Percentiles rank a stretch among this genome's conserved stretches.
Evolutionary conservation across 345 rosid genomes (phyloP).

Genomic region (Salix caprea): DNA sequence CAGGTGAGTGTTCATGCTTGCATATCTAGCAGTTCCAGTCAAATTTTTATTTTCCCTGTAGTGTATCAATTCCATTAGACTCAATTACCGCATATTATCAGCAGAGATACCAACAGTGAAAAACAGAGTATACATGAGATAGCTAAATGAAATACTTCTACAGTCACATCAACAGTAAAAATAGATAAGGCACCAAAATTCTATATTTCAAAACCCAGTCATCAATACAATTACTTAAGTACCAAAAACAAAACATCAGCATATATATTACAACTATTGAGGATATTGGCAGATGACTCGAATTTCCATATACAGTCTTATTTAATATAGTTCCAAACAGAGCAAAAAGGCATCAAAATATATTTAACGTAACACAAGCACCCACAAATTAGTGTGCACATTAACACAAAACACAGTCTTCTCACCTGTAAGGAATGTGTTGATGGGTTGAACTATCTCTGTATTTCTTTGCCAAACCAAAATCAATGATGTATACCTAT

Average conservation of each 20-base stretch:
- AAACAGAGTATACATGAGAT: not conserved
- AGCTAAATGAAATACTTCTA: not conserved
- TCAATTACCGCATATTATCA: not conserved
- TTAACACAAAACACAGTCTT: not conserved
- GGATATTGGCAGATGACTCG: not conserved
- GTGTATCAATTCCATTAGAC: not conserved
- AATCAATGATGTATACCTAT: slow-evolving; percentile 82
- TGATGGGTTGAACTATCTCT: slow-evolving; percentile 76
- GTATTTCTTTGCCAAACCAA: slow-evolving; percentile 89
- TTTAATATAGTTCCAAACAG: not conserved
- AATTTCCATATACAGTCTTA: not conserved
- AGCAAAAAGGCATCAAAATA: not conserved
- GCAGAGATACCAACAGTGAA: not conserved
- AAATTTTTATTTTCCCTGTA: slow-evolving; percentile 88
- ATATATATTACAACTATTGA: not conserved
- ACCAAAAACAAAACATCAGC: not conserved
- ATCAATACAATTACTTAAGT: not conserved
- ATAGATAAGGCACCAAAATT: not conserved
- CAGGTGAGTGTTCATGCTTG: slow-evolving; percentile 95
- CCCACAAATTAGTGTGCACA: not conserved
- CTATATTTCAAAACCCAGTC: not conserved
- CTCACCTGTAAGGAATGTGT: slow-evolving; percentile 84
- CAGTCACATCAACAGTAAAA: not conserved
- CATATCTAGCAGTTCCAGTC: slow-evolving; percentile 94
- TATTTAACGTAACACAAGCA: not conserved